Base-by-base conservation (phyloP, 169 alveolate genomes). In the Theileria equi region DNA sequence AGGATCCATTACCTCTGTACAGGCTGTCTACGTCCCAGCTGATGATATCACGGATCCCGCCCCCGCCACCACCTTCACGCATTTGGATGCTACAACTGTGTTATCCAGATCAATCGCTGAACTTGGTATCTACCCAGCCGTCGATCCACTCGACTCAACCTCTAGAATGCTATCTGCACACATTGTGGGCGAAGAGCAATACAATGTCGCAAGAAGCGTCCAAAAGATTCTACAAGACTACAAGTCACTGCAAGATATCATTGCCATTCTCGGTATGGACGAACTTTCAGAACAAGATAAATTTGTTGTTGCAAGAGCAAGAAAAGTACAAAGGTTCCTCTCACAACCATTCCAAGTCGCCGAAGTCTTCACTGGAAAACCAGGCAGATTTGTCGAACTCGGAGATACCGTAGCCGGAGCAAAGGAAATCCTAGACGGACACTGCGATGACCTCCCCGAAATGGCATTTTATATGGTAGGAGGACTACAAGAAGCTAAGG, bases 11-110 rank as follows among this genome's bases (percentile, higher is more conserved):
- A 96, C 99, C 31, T 95, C 98, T 28, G 98, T 96, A 58, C 98
- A 96, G 82, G 99, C 99, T 2, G 96, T 96, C 32, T 96, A 96
- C 89, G 98, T 95, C 76, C 99, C 99, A 0, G 98, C 99, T 19
- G 99, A 96, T 77, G 98, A 96, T 88, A 69, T 96, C 53, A 96
- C 98, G 21, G 99, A 96, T 69, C 99, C 99, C 3, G 99, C 99
- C 8, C 98, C 99, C 11, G 98, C 98, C 38, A 95, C 99, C 35
- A 95, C 99, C 19, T 96, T 97, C 88, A 95, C 99, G 31, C 98
- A 95, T 86, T 74, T 97, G 76, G 99, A 97, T 67, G 98, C 99
- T 34, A 95, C 98, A 13, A 95, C 98, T 47, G 99, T 97, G 80
- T 83, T 95, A 49, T 93, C 98, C 7, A 88, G 99, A 58, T 94